Percentiles rank a stretch among this genome's conserved stretches.
phyloP scores from a whole-genome alignment of 2,329 filamentous ascomycete species.

The Pseudonectria buxi region DNA sequence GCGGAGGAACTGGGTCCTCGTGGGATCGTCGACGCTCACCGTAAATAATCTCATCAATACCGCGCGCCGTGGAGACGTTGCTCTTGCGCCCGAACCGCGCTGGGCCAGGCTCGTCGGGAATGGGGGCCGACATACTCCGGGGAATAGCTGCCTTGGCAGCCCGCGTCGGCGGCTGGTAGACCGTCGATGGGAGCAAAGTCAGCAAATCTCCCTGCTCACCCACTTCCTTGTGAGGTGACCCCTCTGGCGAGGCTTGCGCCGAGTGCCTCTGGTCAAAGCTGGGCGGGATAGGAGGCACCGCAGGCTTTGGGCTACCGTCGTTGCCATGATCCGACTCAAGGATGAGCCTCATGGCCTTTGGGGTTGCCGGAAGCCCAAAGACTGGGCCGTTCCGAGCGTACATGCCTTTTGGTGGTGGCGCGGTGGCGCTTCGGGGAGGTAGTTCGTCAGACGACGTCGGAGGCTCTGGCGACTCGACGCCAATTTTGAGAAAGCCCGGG shows the following conservation, averaged over 20 bases:
- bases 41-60: constrained; percentile 41
- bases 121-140: constrained; percentile 56
- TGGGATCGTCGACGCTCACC: constrained; percentile 40
- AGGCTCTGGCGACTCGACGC: constrained; percentile 39
- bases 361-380: constrained; percentile 82
- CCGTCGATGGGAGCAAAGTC: constrained; percentile 51
- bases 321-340: constrained; percentile 51
- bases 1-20: constrained; percentile 42
- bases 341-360: constrained; percentile 81
- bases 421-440: constrained; percentile 57
- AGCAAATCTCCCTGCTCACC: constrained; percentile 28
- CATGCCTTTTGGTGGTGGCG: constrained; percentile 49
- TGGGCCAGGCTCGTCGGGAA: constrained; percentile 32
- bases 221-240: constrained; percentile 27
- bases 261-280: constrained; percentile 39
- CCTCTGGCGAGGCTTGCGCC: constrained; percentile 30
- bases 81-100: constrained; percentile 29
- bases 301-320: constrained; percentile 38
- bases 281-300: constrained; percentile 47
- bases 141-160: constrained; percentile 35
- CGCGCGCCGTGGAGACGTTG: constrained; percentile 32
- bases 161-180: constrained; percentile 49
- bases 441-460: constrained; percentile 36
- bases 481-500: constrained; percentile 18
- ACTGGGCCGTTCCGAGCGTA: constrained; percentile 43